Conservation (phyloP, 176 grass and related monocot genomes). For the Echinochloa phyllopogon region DNA sequence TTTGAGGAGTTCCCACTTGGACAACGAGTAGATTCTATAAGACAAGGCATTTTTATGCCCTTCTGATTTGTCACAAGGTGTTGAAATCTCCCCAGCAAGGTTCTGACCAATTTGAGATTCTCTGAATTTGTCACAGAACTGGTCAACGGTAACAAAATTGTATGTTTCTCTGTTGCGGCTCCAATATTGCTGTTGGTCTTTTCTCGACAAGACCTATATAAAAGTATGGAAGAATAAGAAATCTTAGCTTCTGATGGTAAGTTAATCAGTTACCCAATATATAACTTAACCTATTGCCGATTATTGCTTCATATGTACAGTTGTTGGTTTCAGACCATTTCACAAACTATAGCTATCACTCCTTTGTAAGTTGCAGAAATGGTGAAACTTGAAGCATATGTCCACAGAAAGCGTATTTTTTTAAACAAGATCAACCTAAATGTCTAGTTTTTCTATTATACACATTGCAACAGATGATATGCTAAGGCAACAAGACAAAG, state of each 20-base stretch:
- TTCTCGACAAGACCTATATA: constrained; percentile 69
- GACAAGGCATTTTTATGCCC: constrained; percentile 58
- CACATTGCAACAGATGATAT: background rate
- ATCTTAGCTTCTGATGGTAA: constrained; percentile 22
- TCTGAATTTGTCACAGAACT: constrained; percentile 63
- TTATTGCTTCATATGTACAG: constrained; percentile 1
- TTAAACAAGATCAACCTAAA: background rate
- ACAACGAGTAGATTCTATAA: constrained; percentile 65
- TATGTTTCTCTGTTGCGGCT: constrained; percentile 45
- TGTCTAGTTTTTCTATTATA: background rate
- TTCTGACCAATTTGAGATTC: constrained; percentile 53
- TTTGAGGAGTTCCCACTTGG: constrained; percentile 73
- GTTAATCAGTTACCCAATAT: background rate
- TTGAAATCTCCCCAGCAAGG: constrained; percentile 53
- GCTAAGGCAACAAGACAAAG: background rate
- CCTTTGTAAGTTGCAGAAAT: background rate
- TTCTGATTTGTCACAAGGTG: constrained; percentile 49
- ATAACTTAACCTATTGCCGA: background rate
- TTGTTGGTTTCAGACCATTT: background rate
- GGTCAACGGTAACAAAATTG: constrained; percentile 62
- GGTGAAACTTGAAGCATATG: constrained; percentile 11
- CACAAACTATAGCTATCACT: background rate
- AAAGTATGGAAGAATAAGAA: constrained; percentile 1
- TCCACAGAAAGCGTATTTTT: background rate
- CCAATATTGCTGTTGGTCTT: constrained; percentile 87